Conservation (phyloP, 495 filamentous ascomycete genomes). For the Physcia stellaris region DNA sequence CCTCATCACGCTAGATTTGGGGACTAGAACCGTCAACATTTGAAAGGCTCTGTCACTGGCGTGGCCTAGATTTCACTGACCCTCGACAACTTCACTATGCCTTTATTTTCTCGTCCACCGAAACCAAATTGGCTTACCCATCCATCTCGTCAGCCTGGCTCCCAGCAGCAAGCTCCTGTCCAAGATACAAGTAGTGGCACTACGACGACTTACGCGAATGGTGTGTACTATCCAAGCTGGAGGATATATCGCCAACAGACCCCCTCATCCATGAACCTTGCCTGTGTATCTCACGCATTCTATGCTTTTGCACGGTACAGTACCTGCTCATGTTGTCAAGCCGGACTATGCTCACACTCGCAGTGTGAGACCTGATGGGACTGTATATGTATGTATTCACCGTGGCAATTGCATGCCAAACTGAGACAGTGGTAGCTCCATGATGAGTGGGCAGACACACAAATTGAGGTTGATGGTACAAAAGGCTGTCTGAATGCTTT, state of each 20-base stretch:
- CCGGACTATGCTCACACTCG: no score
- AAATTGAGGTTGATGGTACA: constrained; percentile 65
- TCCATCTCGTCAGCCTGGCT: neutral
- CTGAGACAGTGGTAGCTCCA: constrained; percentile 59
- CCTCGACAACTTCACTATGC: no score
- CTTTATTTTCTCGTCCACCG: constrained; percentile 1
- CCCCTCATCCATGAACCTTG: constrained; percentile 61
- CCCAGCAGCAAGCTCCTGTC: neutral
- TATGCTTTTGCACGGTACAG: constrained; percentile 72
- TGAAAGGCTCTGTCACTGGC: no score
- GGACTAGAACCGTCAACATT: no score
- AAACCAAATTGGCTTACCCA: constrained; percentile 4
- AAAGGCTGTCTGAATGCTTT: constrained; percentile 69
- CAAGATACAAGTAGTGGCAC: neutral
- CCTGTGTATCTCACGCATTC: constrained; percentile 62
- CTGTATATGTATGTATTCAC: constrained; percentile 52
- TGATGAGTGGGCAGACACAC: constrained; percentile 73
- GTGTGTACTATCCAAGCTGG: constrained; percentile 56
- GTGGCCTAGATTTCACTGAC: no score
- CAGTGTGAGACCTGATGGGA: constrained; percentile 65
- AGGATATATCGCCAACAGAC: constrained; percentile 64
- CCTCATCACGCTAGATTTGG: no score
- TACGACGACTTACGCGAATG: constrained; percentile 3
- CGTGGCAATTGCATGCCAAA: neutral
- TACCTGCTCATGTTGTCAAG: constrained; percentile 10